A percentile compares a stretch with the other conserved stretches of the same genome.
These are phyloP conservation scores for Cryphonectria parasitica DNA, from an alignment of 2,329 filamentous ascomycete species.

Conservation along the genomic window DNA sequence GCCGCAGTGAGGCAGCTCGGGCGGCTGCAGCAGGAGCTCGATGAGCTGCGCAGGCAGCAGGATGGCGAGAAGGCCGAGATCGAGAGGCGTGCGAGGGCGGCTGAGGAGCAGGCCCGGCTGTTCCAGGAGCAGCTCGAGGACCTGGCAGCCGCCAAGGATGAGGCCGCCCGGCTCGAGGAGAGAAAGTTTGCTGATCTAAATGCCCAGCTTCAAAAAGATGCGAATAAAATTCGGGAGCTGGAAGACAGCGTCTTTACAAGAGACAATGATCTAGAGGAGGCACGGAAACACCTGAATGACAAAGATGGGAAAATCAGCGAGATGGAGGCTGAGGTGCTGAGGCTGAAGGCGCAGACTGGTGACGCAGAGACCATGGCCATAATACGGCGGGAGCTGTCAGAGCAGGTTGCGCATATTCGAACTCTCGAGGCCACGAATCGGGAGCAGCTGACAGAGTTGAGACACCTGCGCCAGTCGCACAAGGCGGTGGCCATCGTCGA, in stretches of 20 bases:
- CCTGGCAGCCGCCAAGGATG: conserved; percentile 63
- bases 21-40: conserved; percentile 54
- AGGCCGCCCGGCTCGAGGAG: conserved; percentile 67
- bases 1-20: conserved; percentile 56
- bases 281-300: conserved; percentile 69
- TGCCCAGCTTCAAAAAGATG: conserved; percentile 51
- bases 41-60: conserved; percentile 53
- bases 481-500: conserved; percentile 93
- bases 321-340: conserved; percentile 81
- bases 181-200: conserved; percentile 60
- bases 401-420: conserved; percentile 91
- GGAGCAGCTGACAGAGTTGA: conserved; percentile 79
- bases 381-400: conserved; percentile 84
- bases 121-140: conserved; percentile 85
- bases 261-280: conserved; percentile 59
- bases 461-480: conserved; percentile 77
- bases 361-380: conserved; percentile 85
- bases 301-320: conserved; percentile 72
- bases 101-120: conserved; percentile 71
- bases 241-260: conserved; percentile 61
- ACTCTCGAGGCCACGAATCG: conserved; percentile 79
- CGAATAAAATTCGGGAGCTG: conserved; percentile 58
- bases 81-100: conserved; percentile 71
- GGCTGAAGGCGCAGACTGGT: conserved; percentile 82
- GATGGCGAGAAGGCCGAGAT: conserved; percentile 65